Percentiles rank a stretch among this genome's conserved stretches.
Conservation (phyloP, 768 basidiomycete species). For the Leccinum disarticulatum region DNA sequence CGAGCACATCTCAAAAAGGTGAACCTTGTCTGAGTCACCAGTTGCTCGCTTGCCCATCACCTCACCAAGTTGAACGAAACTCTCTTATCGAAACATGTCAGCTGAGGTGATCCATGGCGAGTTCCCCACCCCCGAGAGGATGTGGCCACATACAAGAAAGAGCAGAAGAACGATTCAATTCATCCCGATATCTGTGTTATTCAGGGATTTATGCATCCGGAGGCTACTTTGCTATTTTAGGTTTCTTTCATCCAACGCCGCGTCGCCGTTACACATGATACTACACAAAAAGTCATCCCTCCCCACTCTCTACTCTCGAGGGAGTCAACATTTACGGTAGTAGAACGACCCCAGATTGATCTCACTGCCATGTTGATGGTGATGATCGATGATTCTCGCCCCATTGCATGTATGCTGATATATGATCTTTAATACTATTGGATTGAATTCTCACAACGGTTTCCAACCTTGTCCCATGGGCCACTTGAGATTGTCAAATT, state of each 20-base stretch:
- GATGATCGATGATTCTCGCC: not conserved
- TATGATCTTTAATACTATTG: not conserved
- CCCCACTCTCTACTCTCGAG: not conserved
- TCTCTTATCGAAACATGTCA: not conserved
- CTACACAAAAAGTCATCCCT: not conserved
- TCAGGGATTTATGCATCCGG: not conserved
- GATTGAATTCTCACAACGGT: constrained; percentile 30
- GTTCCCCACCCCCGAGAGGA: not conserved
- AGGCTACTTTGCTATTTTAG: not conserved
- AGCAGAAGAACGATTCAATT: not conserved
- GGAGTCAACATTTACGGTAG: not conserved
- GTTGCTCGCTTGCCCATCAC: not conserved
- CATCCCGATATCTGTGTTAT: not conserved
- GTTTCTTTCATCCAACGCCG: not conserved
- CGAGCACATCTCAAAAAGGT: constrained; percentile 55
- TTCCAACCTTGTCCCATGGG: constrained; percentile 59
- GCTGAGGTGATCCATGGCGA: not conserved
- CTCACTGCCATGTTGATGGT: not conserved
- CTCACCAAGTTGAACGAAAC: not conserved
- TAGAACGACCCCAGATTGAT: not conserved
- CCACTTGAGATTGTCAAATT: constrained; percentile 57
- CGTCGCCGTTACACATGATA: not conserved
- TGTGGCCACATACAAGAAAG: not conserved
- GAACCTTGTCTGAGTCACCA: constrained; percentile 42
- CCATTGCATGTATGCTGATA: not conserved